Conservation (phyloP, 257 asterid genomes). For the Solanum gracilifrons region DNA sequence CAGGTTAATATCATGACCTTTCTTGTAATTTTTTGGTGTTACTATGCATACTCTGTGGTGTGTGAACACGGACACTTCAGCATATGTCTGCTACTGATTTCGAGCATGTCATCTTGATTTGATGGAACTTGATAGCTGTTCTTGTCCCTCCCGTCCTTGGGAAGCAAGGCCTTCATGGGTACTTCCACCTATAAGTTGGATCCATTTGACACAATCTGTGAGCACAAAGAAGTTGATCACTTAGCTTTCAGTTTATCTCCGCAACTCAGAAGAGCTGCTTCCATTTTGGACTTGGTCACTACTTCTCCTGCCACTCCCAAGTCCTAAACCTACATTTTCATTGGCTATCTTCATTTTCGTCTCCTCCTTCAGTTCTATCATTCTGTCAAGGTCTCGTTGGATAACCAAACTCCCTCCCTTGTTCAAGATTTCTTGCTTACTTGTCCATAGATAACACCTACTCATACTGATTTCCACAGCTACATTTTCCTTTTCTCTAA, state of each 20-base stretch:
- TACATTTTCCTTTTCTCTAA: background rate
- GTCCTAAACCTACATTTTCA: conserved; percentile 56
- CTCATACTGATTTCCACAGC: background rate
- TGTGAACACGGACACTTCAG: background rate
- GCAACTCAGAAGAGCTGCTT: conserved; percentile 51
- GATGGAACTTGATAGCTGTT: conserved; percentile 67
- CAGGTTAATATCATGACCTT: background rate
- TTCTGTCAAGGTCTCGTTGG: conserved; percentile 49
- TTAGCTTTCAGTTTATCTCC: conserved; percentile 71
- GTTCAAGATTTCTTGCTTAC: conserved; percentile 19
- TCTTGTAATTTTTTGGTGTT: background rate
- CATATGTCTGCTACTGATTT: background rate
- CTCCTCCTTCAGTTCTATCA: conserved; percentile 58
- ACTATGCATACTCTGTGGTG: background rate
- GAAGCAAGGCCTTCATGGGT: conserved; percentile 83
- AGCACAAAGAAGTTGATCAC: conserved; percentile 79
- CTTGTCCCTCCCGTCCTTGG: conserved; percentile 55
- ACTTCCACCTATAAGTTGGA: conserved; percentile 77
- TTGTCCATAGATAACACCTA: background rate
- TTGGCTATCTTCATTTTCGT: conserved; percentile 25
- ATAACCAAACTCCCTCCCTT: conserved; percentile 21
- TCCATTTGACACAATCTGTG: conserved; percentile 67
- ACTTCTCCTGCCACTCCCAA: conserved; percentile 70
- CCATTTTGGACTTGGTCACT: conserved; percentile 59
- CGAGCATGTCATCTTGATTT: conserved; percentile 55